These are phyloP conservation scores for Paramecium pentaurelia DNA, from an alignment of 73 alveolate species.

Conservation along the genomic window DNA sequence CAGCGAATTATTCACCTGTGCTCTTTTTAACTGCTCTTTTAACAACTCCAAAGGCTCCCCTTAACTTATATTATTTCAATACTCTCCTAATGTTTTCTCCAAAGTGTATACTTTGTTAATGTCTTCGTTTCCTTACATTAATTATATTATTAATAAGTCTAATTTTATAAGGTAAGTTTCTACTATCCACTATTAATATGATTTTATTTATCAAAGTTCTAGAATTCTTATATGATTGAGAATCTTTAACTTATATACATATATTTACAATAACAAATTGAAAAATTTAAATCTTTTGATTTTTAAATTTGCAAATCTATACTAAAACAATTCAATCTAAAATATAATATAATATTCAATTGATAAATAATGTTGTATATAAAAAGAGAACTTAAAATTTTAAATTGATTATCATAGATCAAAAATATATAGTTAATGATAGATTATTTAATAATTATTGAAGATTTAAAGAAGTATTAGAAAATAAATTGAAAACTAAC, in stretches of 20 bases:
- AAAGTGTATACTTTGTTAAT: slow-evolving; percentile 54
- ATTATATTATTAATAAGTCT: not conserved
- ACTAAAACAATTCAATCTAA: no score
- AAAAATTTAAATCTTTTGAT: not conserved
- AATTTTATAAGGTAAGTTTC: not conserved
- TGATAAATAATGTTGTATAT: no score
- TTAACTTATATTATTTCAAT: not conserved
- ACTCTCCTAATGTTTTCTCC: slow-evolving; percentile 61
- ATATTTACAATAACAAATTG: not conserved
- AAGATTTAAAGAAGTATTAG: not conserved
- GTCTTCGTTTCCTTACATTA: slow-evolving; percentile 40
- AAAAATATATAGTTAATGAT: no score
- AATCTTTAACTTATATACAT: no score
- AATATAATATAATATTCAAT: no score
- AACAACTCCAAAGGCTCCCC: slow-evolving; percentile 85
- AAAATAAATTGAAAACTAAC: not conserved
- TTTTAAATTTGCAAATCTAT: not conserved
- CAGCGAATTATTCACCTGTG: slow-evolving; percentile 83
- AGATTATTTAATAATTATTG: no score
- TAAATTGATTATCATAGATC: no score
- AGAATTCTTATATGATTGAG: not conserved
- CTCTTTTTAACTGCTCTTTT: slow-evolving; percentile 75
- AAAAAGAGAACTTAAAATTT: no score
- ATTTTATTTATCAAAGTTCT: not conserved
- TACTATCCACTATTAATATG: not conserved